These are phyloP conservation scores for Bremia lactucae DNA, from an alignment of 352 stramenopile genomes.

Conservation along the genomic window DNA sequence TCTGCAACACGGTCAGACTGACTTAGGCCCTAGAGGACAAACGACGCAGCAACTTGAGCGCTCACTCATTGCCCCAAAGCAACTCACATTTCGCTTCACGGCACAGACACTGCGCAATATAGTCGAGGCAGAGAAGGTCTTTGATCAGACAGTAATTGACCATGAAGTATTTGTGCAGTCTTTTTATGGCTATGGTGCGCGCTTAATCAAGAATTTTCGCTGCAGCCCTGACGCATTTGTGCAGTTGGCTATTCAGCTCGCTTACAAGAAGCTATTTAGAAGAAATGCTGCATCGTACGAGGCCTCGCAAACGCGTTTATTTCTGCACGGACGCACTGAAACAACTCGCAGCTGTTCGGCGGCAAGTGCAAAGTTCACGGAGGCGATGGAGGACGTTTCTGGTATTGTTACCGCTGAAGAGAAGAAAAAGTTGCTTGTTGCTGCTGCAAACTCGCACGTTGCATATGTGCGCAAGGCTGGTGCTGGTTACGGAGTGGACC, in stretches of 20 bases:
- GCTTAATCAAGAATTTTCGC: slow-evolving; percentile 83
- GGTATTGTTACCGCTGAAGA: slow-evolving; percentile 16
- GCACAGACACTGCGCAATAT: slow-evolving; percentile 37
- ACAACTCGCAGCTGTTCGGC: slow-evolving; percentile 77
- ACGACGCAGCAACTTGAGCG: slow-evolving; percentile 29
- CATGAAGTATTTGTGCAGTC: slow-evolving; percentile 83
- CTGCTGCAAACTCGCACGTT: slow-evolving; percentile 38
- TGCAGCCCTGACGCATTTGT: slow-evolving; percentile 92
- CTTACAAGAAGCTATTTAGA: slow-evolving; percentile 67
- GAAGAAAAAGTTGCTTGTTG: slow-evolving; percentile 36
- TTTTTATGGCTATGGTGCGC: slow-evolving; percentile 85
- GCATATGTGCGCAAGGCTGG: slow-evolving; percentile 63
- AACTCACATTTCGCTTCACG: slow-evolving; percentile 48
- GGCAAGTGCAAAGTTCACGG: slow-evolving; percentile 75
- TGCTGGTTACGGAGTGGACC: slow-evolving; percentile 83
- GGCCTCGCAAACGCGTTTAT: slow-evolving; percentile 88
- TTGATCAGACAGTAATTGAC: slow-evolving; percentile 64
- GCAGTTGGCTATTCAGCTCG: slow-evolving; percentile 93
- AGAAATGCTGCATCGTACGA: slow-evolving; percentile 87
- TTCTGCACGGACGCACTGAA: slow-evolving; percentile 92
- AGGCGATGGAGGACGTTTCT: slow-evolving; percentile 63
- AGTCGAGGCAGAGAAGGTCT: slow-evolving; percentile 36
- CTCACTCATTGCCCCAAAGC: slow-evolving; percentile 22
- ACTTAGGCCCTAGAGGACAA: slow-evolving; percentile 29
- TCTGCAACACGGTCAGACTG: slow-evolving; percentile 38